These are phyloP conservation scores for Metschnikowia lachancei DNA, from an alignment of 805 yeast species.

Conservation along the genomic window DNA sequence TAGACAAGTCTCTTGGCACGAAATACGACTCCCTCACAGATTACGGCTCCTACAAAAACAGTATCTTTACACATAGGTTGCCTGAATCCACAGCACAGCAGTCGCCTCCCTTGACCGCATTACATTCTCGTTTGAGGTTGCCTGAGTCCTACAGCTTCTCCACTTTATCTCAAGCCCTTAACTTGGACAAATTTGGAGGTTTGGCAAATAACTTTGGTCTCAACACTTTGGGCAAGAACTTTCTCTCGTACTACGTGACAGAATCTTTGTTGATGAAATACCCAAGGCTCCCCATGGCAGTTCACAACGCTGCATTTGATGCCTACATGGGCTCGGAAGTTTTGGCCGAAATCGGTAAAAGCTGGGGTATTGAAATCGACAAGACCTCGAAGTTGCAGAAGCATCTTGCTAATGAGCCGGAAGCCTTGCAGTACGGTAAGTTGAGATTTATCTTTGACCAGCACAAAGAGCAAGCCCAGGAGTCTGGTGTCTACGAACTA, in stretches of 20 bases:
- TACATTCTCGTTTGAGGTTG: slow-evolving; percentile 72
- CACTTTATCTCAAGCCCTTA: slow-evolving; percentile 77
- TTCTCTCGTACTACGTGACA: slow-evolving; percentile 70
- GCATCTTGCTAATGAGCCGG: slow-evolving; percentile 65
- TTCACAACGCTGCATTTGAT: slow-evolving; percentile 72
- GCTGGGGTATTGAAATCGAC: slow-evolving; percentile 91
- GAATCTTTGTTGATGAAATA: slow-evolving; percentile 72
- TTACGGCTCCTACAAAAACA: slow-evolving; percentile 41
- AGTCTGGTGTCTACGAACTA: slow-evolving; percentile 51
- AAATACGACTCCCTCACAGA: slow-evolving; percentile 33
- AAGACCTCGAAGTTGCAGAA: slow-evolving; percentile 59
- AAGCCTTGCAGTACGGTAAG: slow-evolving; percentile 66
- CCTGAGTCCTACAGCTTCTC: slow-evolving; percentile 56
- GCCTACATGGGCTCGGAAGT: slow-evolving; percentile 69
- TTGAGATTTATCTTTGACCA: slow-evolving; percentile 47
- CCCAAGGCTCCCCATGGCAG: slow-evolving; percentile 85
- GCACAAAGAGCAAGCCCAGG: slow-evolving; percentile 30
- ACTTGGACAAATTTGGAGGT: slow-evolving; percentile 46
- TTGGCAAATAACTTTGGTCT: slow-evolving; percentile 75
- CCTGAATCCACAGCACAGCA: slow-evolving; percentile 48
- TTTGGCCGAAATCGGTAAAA: slow-evolving; percentile 61
- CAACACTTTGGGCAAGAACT: slow-evolving; percentile 75
- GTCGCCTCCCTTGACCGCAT: slow-evolving; percentile 72
- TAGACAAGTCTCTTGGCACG: slow-evolving; percentile 28
- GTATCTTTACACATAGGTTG: slow-evolving; percentile 43